Base-by-base conservation (phyloP, 352 stramenopile genomes). In the Pythium angustatum region DNA sequence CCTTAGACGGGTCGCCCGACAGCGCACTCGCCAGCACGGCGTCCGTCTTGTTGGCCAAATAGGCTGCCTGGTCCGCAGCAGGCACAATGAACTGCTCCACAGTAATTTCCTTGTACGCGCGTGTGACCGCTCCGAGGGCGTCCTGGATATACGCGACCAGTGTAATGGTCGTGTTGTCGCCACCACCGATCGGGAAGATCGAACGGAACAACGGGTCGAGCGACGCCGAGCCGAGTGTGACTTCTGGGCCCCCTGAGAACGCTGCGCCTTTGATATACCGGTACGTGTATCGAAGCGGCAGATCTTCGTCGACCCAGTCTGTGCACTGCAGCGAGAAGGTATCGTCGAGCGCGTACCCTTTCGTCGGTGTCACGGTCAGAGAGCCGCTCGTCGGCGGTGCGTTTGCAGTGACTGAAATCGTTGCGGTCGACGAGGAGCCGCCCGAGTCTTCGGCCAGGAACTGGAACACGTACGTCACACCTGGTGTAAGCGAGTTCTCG, bases 261-360 rank as follows among this genome's bases (percentile, higher is more conserved):
- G 79, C 69, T 0, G 71, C 58, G 2, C 78, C 83, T 24, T 82
- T 81, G 41, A 91, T 91, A 58, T 91, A 91, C 58, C 77, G 83
- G 66, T 85, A 91, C n/a, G 77, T 82, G 66, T 87, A 91, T 41
- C 76, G 77, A 1, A 91, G 63, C 12, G 83, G 83, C 50, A 77
- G 50, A 45, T 88, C 80, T 36, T 88, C 83, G 36, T 89, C 83
- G 0, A 90, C 83, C 83, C 83, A 91, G 47, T 86, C 72, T 19
- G 64, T 78, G 12, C 73, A 74, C 3, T 80, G 65, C 2, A 86
- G 54, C 3, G 69, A 52, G 28, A 91, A 91, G 17, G 69, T 76
- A 54, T 86, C 77, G 45, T 87, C 76, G 7, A 91, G 62, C 0
- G 80, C 70, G 47, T 77, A 81, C 1, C 82, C 82, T 22, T 71